Percentiles rank a stretch among this genome's conserved stretches.
Conservation (phyloP, 768 basidiomycete species). For the Lactarius tabidus region DNA sequence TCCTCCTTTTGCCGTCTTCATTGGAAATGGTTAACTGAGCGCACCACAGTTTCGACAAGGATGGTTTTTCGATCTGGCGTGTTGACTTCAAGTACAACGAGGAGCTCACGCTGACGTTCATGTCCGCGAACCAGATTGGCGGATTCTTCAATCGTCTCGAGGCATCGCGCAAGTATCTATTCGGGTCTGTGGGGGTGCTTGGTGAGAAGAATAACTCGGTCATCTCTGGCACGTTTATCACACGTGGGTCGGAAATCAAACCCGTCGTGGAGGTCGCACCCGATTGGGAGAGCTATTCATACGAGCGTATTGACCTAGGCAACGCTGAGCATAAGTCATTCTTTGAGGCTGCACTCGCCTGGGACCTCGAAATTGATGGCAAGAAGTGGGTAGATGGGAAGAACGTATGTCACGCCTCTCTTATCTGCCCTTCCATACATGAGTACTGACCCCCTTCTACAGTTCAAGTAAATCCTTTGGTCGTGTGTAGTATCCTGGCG, state of each 20-base stretch:
- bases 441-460: constrained; percentile 2
- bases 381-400: constrained; percentile 92
- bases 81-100: constrained; percentile 97
- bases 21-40: constrained; percentile 11
- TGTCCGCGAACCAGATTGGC: constrained; percentile 90
- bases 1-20: constrained; percentile 14
- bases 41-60: constrained; percentile 67
- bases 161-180: constrained; percentile 94
- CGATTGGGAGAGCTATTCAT: constrained; percentile 88
- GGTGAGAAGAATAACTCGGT: constrained; percentile 73
- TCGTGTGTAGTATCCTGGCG: constrained; percentile 1
- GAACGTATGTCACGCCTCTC: constrained; percentile 54
- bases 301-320: constrained; percentile 68
- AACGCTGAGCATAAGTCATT: constrained; percentile 77
- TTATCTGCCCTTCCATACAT: not conserved
- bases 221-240: constrained; percentile 79
- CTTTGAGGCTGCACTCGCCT: constrained; percentile 90
- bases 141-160: constrained; percentile 99
- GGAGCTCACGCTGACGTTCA: constrained; percentile 89
- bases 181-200: constrained; percentile 89
- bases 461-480: constrained; percentile 33
- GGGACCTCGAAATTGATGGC: constrained; percentile 87
- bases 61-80: constrained; percentile 87
- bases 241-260: constrained; percentile 71
- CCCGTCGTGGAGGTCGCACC: constrained; percentile 78